phyloP scores from a whole-genome alignment of 2,329 filamentous ascomycete genomes.

The Neurospora crassa region DNA sequence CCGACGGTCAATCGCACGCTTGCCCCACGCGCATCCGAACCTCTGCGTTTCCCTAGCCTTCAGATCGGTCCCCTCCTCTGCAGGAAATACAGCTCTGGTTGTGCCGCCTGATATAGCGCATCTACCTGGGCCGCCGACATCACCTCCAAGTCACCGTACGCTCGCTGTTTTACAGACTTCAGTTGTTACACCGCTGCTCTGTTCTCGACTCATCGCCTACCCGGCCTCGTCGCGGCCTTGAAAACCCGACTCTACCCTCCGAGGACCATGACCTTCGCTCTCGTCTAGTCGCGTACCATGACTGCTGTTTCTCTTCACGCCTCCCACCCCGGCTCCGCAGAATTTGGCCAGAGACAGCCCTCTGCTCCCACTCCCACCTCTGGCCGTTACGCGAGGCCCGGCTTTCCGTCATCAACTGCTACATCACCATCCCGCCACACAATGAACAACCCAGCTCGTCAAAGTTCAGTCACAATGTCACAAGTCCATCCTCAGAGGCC shows the following conservation, averaged over 20 bases:
- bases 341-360: conserved; percentile 10
- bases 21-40: neutral
- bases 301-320: conserved; percentile 15
- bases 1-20: neutral
- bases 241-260: neutral
- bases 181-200: neutral
- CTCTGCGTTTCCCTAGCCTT: neutral
- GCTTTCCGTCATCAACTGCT: conserved; percentile 8
- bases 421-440: conserved; percentile 11
- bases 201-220: neutral
- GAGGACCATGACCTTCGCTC: conserved; percentile 11
- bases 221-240: neutral
- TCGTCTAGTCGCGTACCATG: conserved; percentile 12
- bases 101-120: neutral
- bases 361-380: conserved; percentile 1
- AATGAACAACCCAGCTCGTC: conserved; percentile 5
- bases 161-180: neutral
- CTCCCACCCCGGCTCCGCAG: conserved; percentile 7
- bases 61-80: neutral
- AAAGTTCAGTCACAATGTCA: conserved; percentile 13
- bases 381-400: conserved; percentile 7
- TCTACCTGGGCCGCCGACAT: neutral
- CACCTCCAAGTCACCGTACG: neutral
- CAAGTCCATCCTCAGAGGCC: conserved; percentile 13
- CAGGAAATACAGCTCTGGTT: neutral